A percentile compares a stretch with the other conserved stretches of the same genome.
Conservation (phyloP, 2,329 filamentous ascomycete species). For the Ascocoryne sarcoides region DNA sequence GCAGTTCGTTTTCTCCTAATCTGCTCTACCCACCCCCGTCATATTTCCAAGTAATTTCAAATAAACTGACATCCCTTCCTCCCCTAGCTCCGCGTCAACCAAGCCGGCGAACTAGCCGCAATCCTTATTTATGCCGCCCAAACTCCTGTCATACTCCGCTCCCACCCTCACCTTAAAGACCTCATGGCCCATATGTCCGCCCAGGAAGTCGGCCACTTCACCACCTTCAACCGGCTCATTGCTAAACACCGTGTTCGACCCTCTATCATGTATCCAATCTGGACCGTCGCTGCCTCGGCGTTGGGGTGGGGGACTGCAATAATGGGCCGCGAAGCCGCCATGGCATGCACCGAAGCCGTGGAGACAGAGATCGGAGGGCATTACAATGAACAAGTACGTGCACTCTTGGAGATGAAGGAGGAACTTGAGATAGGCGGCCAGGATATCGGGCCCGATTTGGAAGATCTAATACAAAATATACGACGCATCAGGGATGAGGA, state of each 20-base stretch:
- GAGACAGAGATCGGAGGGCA: slow-evolving; percentile 96
- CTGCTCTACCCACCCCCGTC: background rate
- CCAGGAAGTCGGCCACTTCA: slow-evolving; percentile 82
- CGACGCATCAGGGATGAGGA: slow-evolving; percentile 89
- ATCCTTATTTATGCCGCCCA: slow-evolving; percentile 90
- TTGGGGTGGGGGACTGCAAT: slow-evolving; percentile 85
- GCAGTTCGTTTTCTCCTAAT: slow-evolving; percentile 43
- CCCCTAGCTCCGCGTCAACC: slow-evolving; percentile 93
- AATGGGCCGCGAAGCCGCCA: slow-evolving; percentile 86
- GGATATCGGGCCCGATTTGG: slow-evolving; percentile 70
- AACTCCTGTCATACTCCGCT: slow-evolving; percentile 67
- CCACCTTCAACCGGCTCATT: slow-evolving; percentile 75
- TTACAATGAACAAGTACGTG: slow-evolving; percentile 86
- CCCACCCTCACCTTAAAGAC: slow-evolving; percentile 78
- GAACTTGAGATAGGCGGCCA: slow-evolving; percentile 74
- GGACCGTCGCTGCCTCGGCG: slow-evolving; percentile 70
- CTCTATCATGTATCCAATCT: slow-evolving; percentile 85
- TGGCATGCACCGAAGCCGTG: slow-evolving; percentile 97
- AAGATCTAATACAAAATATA: slow-evolving; percentile 61
- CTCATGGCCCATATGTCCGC: slow-evolving; percentile 98
- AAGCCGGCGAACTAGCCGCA: slow-evolving; percentile 94
- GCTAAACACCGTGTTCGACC: slow-evolving; percentile 84
- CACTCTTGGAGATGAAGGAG: slow-evolving; percentile 69
- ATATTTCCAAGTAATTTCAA: too few species aligned
- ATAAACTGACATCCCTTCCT: background rate